Evolutionary conservation across 108 stramenopile species (phyloP).

Genomic region (Conticribra weissflogii): DNA sequence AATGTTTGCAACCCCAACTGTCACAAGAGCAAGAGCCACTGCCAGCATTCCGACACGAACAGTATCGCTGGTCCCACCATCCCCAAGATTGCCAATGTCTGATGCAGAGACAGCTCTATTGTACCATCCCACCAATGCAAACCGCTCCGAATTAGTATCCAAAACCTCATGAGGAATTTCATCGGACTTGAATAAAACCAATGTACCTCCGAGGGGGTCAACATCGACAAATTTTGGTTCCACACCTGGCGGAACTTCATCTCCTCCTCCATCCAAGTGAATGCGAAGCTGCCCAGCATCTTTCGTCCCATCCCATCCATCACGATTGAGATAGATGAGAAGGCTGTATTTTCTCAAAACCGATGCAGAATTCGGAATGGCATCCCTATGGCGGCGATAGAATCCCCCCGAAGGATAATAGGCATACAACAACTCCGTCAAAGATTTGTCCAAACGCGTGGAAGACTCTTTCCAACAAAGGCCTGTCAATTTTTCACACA

Average conservation of each 20-base stretch:
- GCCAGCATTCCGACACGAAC: slow-evolving; percentile 45
- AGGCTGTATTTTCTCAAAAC: slow-evolving; percentile 68
- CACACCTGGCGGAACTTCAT: slow-evolving; percentile 44
- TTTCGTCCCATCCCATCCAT: slow-evolving; percentile 35
- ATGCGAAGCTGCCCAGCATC: slow-evolving; percentile 75
- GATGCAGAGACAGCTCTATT: slow-evolving; percentile 51
- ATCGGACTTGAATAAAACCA: slow-evolving; percentile 75
- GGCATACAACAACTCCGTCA: slow-evolving; percentile 72
- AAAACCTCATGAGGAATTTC: slow-evolving; percentile 80
- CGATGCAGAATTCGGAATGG: slow-evolving; percentile 68
- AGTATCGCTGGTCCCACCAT: slow-evolving; percentile 28
- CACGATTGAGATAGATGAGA: slow-evolving; percentile 69
- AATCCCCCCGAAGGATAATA: slow-evolving; percentile 82
- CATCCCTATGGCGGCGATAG: slow-evolving; percentile 78
- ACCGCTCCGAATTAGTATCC: slow-evolving; percentile 64
- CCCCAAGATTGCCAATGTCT: slow-evolving; percentile 56
- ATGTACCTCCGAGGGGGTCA: slow-evolving; percentile 65
- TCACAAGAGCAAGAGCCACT: slow-evolving; percentile 56
- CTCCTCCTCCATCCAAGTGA: slow-evolving; percentile 70
- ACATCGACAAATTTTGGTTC: slow-evolving; percentile 68
- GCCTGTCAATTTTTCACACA: slow-evolving; percentile 50
- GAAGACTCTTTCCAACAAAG: slow-evolving; percentile 20
- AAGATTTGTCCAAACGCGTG: slow-evolving; percentile 36
- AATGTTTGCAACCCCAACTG: slow-evolving; percentile 49
- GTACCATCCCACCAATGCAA: slow-evolving; percentile 84